Evolutionary conservation across 345 rosid genomes (phyloP).

Genomic region (Syzygium aromaticum): DNA sequence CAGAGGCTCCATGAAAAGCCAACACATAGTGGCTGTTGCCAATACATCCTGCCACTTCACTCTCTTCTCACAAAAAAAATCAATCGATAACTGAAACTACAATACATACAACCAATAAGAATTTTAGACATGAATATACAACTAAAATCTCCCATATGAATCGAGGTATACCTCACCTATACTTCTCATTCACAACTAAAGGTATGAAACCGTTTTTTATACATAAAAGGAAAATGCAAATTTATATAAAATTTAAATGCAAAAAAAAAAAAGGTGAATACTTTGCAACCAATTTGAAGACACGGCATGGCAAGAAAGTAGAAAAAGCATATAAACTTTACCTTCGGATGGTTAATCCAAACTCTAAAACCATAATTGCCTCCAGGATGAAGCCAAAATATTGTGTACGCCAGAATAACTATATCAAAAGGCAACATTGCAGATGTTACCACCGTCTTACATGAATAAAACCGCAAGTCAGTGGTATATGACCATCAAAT

Average conservation of each 20-base stretch:
- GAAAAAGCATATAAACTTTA: slow-evolving; percentile 14
- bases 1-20: not conserved
- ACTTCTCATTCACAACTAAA: not conserved
- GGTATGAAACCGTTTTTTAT: not conserved
- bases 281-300: not conserved
- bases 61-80: not conserved
- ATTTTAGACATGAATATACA: not conserved
- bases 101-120: not conserved
- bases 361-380: slow-evolving; percentile 89
- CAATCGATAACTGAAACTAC: not conserved
- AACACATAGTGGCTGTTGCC: not conserved
- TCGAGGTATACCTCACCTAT: not conserved
- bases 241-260: not conserved
- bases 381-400: slow-evolving; percentile 70
- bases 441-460: not conserved
- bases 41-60: not conserved
- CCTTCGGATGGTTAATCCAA: slow-evolving; percentile 80
- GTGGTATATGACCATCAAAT: not conserved
- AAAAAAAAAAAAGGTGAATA: not conserved
- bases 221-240: not conserved
- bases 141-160: not conserved
- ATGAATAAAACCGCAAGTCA: not conserved
- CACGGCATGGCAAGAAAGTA: not conserved
- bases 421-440: not conserved
- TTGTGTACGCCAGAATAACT: slow-evolving; percentile 80